Percentiles rank a stretch among this genome's conserved stretches.
Conservation (phyloP, 1,284 basidiomycete species). For the Anthracocystis panici-leucophaei region DNA sequence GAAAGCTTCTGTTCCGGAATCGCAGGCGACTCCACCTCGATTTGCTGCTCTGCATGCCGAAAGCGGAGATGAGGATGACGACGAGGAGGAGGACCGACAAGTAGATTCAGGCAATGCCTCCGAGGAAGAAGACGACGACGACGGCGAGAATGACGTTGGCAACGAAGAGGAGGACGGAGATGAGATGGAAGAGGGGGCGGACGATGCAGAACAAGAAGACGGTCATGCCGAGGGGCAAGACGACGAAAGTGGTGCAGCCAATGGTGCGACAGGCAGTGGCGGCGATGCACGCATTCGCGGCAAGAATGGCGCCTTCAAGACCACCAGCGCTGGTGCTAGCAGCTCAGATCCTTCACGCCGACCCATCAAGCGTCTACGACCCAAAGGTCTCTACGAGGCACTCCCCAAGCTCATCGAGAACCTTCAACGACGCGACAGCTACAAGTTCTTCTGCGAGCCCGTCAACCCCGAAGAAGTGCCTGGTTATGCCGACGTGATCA, state of each 20-base stretch:
- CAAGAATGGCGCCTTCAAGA: constrained; percentile 31
- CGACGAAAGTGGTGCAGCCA: neutral
- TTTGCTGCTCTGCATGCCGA: constrained; percentile 14
- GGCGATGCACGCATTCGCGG: constrained; percentile 19
- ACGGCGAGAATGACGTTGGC: constrained; percentile 11
- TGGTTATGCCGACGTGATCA: constrained; percentile 78
- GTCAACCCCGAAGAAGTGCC: constrained; percentile 78
- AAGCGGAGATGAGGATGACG: constrained; percentile 19
- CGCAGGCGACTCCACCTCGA: constrained; percentile 18
- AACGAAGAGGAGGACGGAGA: constrained; percentile 10
- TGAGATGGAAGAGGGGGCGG: constrained; percentile 5
- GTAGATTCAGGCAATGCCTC: constrained; percentile 8
- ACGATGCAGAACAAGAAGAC: constrained; percentile 7
- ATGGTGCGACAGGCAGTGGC: neutral
- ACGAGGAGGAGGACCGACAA: constrained; percentile 9
- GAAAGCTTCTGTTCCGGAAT: constrained; percentile 25
- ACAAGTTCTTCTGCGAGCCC: constrained; percentile 82
- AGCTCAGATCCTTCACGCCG: constrained; percentile 25
- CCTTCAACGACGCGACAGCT: constrained; percentile 78
- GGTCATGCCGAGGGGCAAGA: neutral
- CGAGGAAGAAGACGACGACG: constrained; percentile 12
- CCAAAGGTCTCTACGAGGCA: constrained; percentile 52
- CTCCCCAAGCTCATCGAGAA: constrained; percentile 54
- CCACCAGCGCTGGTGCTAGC: constrained; percentile 8
- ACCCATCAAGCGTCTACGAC: constrained; percentile 49